Evolutionary conservation across 495 filamentous ascomycete genomes (phyloP).

Genomic region (Penicillium maclennaniae): DNA sequence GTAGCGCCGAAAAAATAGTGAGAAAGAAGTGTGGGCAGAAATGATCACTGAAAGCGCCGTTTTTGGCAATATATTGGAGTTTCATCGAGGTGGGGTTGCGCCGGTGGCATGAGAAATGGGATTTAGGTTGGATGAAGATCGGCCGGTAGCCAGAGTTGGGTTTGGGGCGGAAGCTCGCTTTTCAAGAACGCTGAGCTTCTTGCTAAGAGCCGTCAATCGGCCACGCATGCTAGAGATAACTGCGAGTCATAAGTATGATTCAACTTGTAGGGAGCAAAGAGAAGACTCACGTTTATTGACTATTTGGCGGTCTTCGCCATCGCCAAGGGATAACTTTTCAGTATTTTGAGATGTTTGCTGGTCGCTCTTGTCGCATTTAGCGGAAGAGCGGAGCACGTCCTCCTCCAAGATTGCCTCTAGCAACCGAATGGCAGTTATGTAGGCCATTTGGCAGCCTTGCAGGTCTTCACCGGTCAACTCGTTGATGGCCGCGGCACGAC

Average conservation of each 20-base stretch:
- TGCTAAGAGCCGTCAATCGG: constrained; percentile 51
- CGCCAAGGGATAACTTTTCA: constrained; percentile 49
- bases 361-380: constrained; percentile 27
- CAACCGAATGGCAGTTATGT: constrained; percentile 87
- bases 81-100: constrained; percentile 31
- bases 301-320: constrained; percentile 66
- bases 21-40: too few species aligned
- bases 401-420: constrained; percentile 88
- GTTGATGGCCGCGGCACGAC: constrained; percentile 85
- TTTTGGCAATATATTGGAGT: constrained; percentile 15
- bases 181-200: constrained; percentile 53
- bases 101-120: constrained; percentile 28
- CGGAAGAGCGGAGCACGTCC: constrained; percentile 53
- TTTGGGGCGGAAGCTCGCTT: constrained; percentile 48
- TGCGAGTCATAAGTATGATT: constrained; percentile 31
- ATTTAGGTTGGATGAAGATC: constrained; percentile 31
- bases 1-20: too few species aligned
- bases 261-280: background rate
- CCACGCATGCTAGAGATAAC: constrained; percentile 59
- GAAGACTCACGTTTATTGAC: constrained; percentile 63
- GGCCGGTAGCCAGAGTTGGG: constrained; percentile 22
- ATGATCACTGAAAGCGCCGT: constrained; percentile 7
- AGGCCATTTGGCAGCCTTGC: constrained; percentile 83
- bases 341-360: constrained; percentile 18
- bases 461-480: constrained; percentile 92